These are phyloP conservation scores for Botrytis medusae DNA, from an alignment of 2,329 filamentous ascomycete genomes.

Conservation along the genomic window DNA sequence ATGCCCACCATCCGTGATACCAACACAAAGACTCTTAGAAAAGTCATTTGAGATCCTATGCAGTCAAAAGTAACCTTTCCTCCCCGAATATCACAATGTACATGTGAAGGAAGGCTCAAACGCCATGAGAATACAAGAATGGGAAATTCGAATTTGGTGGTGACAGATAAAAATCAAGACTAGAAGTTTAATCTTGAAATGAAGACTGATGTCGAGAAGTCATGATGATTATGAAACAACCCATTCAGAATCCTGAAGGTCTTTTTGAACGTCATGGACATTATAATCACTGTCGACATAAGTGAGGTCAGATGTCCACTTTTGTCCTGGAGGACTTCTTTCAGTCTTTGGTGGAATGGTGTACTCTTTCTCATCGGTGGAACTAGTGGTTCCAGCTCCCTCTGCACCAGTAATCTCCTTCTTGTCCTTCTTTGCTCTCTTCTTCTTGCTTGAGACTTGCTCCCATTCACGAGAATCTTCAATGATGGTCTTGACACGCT, in stretches of 20 bases:
- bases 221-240: constrained; percentile 34
- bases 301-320: constrained; percentile 30
- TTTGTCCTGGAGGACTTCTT: constrained; percentile 32
- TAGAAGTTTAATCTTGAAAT: constrained; percentile 17
- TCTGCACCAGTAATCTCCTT: constrained; percentile 31
- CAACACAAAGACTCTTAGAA: constrained; percentile 18
- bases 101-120: constrained; percentile 22
- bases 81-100: constrained; percentile 20
- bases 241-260: constrained; percentile 38
- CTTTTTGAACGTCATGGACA: constrained; percentile 27
- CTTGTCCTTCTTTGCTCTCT: constrained; percentile 32
- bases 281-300: constrained; percentile 28
- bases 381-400: constrained; percentile 19
- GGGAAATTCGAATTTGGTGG: not conserved
- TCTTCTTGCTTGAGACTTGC: constrained; percentile 50
- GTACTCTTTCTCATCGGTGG: constrained; percentile 31
- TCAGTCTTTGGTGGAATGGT: constrained; percentile 27
- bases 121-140: constrained; percentile 23
- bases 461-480: constrained; percentile 57
- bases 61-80: constrained; percentile 18
- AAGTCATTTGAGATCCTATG: constrained; percentile 18
- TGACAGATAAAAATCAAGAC: constrained; percentile 7
- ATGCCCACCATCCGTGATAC: constrained; percentile 22
- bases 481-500: constrained; percentile 58
- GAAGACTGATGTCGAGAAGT: not conserved